phyloP scores from a whole-genome alignment of 139 green algal species.

The Asterochloris sp. region DNA sequence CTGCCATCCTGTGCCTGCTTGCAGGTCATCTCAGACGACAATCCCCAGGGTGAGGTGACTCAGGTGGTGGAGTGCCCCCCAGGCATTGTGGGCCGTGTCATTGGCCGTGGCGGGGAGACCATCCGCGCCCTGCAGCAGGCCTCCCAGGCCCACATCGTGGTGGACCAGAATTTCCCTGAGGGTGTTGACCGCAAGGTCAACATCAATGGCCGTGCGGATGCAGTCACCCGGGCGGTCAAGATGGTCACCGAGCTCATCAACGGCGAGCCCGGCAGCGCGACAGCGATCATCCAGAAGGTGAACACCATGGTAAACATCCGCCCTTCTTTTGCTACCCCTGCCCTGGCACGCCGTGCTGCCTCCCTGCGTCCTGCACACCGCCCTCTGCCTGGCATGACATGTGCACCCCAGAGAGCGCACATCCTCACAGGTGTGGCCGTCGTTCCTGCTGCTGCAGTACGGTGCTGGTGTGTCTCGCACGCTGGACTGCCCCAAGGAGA shows the following conservation, averaged over 20 bases:
- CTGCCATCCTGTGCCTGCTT: too few relatives aligned
- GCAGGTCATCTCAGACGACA: constrained; percentile 9
- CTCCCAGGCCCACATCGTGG: constrained; percentile 77
- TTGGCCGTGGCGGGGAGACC: constrained; percentile 94
- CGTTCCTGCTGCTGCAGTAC: constrained; percentile 42
- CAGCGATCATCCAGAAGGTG: constrained; percentile 83
- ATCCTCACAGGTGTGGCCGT: background rate
- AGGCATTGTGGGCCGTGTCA: constrained; percentile 89
- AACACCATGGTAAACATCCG: background rate
- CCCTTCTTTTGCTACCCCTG: background rate
- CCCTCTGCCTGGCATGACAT: background rate
- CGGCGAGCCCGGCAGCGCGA: constrained; percentile 70
- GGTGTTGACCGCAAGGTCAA: constrained; percentile 60
- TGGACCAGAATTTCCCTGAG: constrained; percentile 53
- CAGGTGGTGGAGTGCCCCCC: constrained; percentile 65
- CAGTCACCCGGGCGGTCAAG: constrained; percentile 53
- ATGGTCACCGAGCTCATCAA: constrained; percentile 87
- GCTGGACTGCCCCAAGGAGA: constrained; percentile 82
- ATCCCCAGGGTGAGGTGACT: background rate
- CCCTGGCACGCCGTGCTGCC: background rate
- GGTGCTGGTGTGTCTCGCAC: constrained; percentile 51
- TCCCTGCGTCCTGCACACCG: too few relatives aligned
- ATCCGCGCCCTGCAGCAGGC: constrained; percentile 91
- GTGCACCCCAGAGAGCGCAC: background rate
- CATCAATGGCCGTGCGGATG: constrained; percentile 61